phyloP scores from a whole-genome alignment of 345 rosid species.

The Hypericum androsaemum region DNA sequence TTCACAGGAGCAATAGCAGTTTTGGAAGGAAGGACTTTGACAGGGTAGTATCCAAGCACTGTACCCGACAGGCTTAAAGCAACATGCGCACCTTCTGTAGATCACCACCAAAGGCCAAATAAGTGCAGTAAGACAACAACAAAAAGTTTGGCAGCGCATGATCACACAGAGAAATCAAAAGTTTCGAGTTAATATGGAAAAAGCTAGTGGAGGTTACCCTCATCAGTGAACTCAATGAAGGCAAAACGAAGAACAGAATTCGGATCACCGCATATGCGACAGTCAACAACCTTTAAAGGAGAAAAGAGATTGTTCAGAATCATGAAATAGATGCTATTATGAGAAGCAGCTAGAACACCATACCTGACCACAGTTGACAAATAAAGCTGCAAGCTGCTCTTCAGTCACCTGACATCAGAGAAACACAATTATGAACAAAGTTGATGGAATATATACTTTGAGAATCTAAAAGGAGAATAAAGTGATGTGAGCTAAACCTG shows the following conservation, averaged over 20 bases:
- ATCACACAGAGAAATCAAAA: constrained; percentile 1
- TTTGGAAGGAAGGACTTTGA: constrained; percentile 82
- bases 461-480: background rate
- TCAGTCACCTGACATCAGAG: constrained; percentile 59
- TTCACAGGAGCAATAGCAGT: constrained; percentile 97
- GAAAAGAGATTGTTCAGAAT: constrained; percentile 10
- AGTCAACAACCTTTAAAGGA: constrained; percentile 65
- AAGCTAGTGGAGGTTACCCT: constrained; percentile 37
- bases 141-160: background rate
- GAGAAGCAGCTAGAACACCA: constrained; percentile 11
- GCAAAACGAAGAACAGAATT: constrained; percentile 93
- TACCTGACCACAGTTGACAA: constrained; percentile 81
- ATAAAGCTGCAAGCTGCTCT: constrained; percentile 92
- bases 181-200: background rate
- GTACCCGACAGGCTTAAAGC: constrained; percentile 75
- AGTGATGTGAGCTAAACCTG: constrained; percentile 36
- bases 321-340: background rate
- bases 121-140: background rate
- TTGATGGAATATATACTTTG: background rate
- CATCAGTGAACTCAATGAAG: constrained; percentile 83
- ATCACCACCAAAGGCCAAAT: constrained; percentile 16
- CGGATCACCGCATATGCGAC: constrained; percentile 95
- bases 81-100: constrained; percentile 65
- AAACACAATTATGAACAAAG: background rate
- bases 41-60: constrained; percentile 84